phyloP scores from a whole-genome alignment of 495 filamentous ascomycete genomes.

The Aspergillus asperescens region DNA sequence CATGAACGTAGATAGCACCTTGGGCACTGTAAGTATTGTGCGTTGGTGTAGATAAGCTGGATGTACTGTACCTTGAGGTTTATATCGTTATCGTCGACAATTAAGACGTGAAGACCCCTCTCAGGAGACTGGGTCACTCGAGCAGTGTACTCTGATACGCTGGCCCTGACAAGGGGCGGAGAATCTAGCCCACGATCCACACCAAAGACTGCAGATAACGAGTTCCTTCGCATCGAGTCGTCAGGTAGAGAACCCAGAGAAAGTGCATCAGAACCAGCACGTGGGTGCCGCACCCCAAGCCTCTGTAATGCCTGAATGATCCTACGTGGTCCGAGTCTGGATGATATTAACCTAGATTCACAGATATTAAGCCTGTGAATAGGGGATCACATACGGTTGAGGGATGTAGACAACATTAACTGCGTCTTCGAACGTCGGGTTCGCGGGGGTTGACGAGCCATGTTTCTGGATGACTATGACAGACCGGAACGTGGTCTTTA shows the following conservation, averaged over 20 bases:
- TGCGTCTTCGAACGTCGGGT: conserved; percentile 4
- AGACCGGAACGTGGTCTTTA: conserved; percentile 18
- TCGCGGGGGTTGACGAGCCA: conserved; percentile 6
- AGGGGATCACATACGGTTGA: conserved; percentile 28
- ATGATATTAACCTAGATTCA: conserved; percentile 10
- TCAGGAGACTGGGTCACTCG: background rate
- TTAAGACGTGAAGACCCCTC: conserved; percentile 28
- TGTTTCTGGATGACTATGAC: conserved; percentile 29
- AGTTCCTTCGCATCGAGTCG: background rate
- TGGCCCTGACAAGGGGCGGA: conserved; percentile 15
- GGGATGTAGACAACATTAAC: conserved; percentile 23
- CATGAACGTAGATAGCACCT: conserved; percentile 50
- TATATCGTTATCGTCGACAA: conserved; percentile 49
- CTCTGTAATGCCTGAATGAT: conserved; percentile 24
- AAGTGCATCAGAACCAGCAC: conserved; percentile 8
- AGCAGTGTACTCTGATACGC: conserved; percentile 1
- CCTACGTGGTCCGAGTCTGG: conserved; percentile 32
- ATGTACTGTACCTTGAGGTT: conserved; percentile 37
- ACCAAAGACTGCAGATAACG: conserved; percentile 13
- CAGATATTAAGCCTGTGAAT: background rate
- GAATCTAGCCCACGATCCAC: conserved; percentile 16
- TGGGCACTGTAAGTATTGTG: background rate
- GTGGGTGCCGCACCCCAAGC: too few species aligned
- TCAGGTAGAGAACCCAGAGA: conserved; percentile 10
- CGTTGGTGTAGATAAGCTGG: background rate